These are phyloP conservation scores for Orobanche coerulescens DNA, from an alignment of 257 asterid genomes.

Conservation along the genomic window DNA sequence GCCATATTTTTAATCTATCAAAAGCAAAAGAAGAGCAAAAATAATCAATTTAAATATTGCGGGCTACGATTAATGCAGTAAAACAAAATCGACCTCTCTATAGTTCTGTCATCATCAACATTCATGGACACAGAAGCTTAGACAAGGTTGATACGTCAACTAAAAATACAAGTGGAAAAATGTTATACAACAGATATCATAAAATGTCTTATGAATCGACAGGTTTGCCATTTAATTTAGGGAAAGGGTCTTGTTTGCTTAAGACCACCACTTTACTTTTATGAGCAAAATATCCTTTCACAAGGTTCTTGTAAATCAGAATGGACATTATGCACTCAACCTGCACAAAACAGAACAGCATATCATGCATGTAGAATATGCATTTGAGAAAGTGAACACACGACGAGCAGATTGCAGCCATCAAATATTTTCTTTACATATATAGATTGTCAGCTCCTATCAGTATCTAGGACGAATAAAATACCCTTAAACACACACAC, in stretches of 20 bases:
- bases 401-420: too few relatives aligned
- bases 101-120: neutral
- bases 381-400: too few relatives aligned
- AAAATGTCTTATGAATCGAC: constrained; percentile 39
- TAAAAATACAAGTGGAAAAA: neutral
- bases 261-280: constrained; percentile 88
- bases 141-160: neutral
- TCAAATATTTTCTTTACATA: too few relatives aligned
- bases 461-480: too few relatives aligned
- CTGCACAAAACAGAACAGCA: constrained; percentile 29
- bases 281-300: constrained; percentile 96
- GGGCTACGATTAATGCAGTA: too few relatives aligned
- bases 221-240: constrained; percentile 77
- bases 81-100: neutral
- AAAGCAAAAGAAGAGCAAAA: too few relatives aligned
- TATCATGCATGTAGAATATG: neutral
- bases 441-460: too few relatives aligned
- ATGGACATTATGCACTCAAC: constrained; percentile 92
- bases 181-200: neutral
- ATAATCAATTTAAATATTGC: too few relatives aligned
- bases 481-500: too few relatives aligned
- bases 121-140: neutral
- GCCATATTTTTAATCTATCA: too few relatives aligned
- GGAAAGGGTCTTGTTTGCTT: constrained; percentile 97
- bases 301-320: constrained; percentile 76